phyloP scores from a whole-genome alignment of 2,329 filamentous ascomycete species.

The Aspergillus proliferans region DNA sequence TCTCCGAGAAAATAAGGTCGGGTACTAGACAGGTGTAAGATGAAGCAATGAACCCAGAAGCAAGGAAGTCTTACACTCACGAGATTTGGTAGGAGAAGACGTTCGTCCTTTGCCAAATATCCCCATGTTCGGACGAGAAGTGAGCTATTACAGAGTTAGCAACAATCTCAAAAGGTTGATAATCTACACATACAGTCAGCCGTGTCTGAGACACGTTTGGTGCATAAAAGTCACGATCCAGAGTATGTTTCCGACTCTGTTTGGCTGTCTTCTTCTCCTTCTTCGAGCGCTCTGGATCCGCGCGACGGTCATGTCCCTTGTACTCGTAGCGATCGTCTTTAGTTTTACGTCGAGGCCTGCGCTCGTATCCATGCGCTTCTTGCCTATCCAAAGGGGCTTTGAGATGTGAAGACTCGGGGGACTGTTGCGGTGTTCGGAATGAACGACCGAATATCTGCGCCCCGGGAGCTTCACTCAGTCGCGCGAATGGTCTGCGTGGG shows the following conservation, averaged over 20 bases:
- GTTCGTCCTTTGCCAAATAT: constrained; percentile 33
- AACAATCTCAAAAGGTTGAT: not conserved
- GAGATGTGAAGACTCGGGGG: too few species aligned
- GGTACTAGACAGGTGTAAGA: constrained; percentile 5
- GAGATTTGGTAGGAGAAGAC: constrained; percentile 23
- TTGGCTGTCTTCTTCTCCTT: constrained; percentile 19
- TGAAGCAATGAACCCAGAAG: not conserved
- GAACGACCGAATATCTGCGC: too few species aligned
- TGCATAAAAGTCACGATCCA: constrained; percentile 54
- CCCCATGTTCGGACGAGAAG: constrained; percentile 15
- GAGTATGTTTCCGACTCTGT: constrained; percentile 27
- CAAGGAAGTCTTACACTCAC: constrained; percentile 9
- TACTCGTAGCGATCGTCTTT: constrained; percentile 51
- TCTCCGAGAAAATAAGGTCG: constrained; percentile 18
- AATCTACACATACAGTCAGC: constrained; percentile 43
- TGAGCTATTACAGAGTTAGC: constrained; percentile 17
- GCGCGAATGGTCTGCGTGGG: not conserved
- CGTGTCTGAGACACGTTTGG: constrained; percentile 47
- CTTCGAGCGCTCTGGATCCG: constrained; percentile 1
- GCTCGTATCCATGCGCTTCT: constrained; percentile 38
- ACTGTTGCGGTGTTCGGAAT: too few species aligned
- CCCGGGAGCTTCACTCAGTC: too few species aligned
- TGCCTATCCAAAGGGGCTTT: not conserved
- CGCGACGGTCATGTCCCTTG: constrained; percentile 14
- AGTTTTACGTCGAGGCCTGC: constrained; percentile 51